phyloP scores from a whole-genome alignment of 176 grass and related monocot genomes.

The Rhipidocladum racemiflorum region DNA sequence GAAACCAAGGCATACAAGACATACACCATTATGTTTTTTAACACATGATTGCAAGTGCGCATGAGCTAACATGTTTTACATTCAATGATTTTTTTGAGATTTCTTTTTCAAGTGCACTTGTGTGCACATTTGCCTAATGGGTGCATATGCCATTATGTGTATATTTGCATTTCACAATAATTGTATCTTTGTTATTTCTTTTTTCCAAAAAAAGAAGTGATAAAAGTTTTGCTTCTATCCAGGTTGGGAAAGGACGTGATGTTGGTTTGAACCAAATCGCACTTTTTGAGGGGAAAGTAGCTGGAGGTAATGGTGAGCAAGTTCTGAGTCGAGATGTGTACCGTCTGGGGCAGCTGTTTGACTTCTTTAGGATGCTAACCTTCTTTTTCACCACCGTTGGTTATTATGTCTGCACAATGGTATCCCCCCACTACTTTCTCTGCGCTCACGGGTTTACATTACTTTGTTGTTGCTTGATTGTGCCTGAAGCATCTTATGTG shows the following conservation, averaged over 20 bases:
- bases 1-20: neutral
- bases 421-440: slow-evolving; percentile 21
- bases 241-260: slow-evolving; percentile 97
- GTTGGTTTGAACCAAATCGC: slow-evolving; percentile 97
- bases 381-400: slow-evolving; percentile 97
- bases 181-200: slow-evolving; percentile 9
- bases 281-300: slow-evolving; percentile 95
- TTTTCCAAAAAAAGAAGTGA: neutral
- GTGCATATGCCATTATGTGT: slow-evolving; percentile 2
- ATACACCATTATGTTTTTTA: neutral
- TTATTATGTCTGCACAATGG: slow-evolving; percentile 96
- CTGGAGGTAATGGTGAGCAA: slow-evolving; percentile 95
- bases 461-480: neutral
- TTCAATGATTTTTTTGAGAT: neutral
- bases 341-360: slow-evolving; percentile 90
- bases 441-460: neutral
- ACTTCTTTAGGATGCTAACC: slow-evolving; percentile 96
- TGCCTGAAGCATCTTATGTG: neutral
- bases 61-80: slow-evolving; percentile 3
- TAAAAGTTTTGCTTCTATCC: neutral
- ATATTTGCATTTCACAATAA: neutral
- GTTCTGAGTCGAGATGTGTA: slow-evolving; percentile 92
- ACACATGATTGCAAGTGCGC: neutral
- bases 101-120: neutral
- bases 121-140: neutral